phyloP scores from a whole-genome alignment of 768 basidiomycete species.

The Suillus americanus region DNA sequence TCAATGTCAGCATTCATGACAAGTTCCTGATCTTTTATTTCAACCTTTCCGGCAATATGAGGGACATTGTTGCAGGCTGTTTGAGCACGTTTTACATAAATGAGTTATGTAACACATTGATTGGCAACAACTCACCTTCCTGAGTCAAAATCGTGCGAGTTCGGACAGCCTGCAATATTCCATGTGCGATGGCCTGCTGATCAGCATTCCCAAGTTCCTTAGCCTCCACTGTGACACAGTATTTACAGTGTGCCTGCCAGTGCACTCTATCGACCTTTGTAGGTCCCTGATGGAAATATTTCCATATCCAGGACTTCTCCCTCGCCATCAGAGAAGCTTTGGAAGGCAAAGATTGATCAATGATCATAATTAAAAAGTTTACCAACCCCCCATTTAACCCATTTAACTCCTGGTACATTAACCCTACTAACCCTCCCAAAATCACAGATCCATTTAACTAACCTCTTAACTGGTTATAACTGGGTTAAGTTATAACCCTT shows the following conservation, averaged over 20 bases:
- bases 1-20: not conserved
- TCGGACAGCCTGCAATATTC: too few relatives aligned
- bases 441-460: not conserved
- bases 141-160: too few relatives aligned
- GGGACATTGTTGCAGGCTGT: too few relatives aligned
- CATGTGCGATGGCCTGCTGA: too few relatives aligned
- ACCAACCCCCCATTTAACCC: too few relatives aligned
- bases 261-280: not conserved
- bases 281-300: not conserved
- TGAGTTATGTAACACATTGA: too few relatives aligned
- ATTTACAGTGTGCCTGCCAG: not conserved
- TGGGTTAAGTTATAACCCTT: too few relatives aligned
- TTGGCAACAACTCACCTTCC: too few relatives aligned
- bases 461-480: not conserved
- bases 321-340: not conserved
- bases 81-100: too few relatives aligned
- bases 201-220: too few relatives aligned
- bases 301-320: not conserved
- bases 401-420: not conserved
- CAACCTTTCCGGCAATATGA: too few relatives aligned
- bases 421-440: not conserved
- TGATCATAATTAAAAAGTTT: too few relatives aligned
- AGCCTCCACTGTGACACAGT: not conserved
- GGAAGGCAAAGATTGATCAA: not conserved
- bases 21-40: not conserved